phyloP scores from a whole-genome alignment of 305 asterid species.

The Fraxinus floribunda region DNA sequence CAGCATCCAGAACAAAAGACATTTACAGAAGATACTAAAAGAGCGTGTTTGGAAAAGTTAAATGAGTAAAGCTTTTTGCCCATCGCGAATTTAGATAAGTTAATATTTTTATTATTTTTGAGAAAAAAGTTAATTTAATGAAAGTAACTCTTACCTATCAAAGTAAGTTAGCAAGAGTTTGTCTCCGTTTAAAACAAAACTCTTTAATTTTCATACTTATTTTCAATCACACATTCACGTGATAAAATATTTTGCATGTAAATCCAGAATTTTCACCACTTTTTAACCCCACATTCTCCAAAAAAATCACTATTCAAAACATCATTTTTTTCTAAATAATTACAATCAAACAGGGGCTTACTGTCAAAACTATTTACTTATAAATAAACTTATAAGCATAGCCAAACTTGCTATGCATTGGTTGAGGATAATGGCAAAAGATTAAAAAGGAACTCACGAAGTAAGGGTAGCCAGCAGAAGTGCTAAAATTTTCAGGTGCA shows the following conservation, averaged over 20 bases:
- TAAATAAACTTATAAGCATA: neutral
- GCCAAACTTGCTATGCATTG: neutral
- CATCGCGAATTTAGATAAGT: neutral
- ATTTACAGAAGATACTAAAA: neutral
- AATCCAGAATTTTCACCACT: too few relatives aligned
- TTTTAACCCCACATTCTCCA: too few relatives aligned
- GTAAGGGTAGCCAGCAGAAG: conserved; percentile 48
- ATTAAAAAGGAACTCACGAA: conserved; percentile 34
- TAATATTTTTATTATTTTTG: neutral
- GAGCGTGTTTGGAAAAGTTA: neutral
- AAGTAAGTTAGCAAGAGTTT: too few relatives aligned
- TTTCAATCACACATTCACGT: too few relatives aligned
- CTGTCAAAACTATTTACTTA: neutral
- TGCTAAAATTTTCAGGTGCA: conserved; percentile 43
- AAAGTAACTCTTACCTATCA: neutral
- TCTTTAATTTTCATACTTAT: too few relatives aligned
- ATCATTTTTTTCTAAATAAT: too few relatives aligned
- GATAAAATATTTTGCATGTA: too few relatives aligned
- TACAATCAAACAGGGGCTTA: too few relatives aligned
- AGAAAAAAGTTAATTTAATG: neutral
- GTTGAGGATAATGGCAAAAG: neutral
- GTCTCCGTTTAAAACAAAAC: too few relatives aligned
- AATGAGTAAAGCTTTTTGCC: neutral
- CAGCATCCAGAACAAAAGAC: neutral
- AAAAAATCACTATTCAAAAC: too few relatives aligned